A percentile compares a stretch with the other conserved stretches of the same genome.
Conservation (phyloP, 1,284 basidiomycete species). For the Austropuccinia psidii region DNA sequence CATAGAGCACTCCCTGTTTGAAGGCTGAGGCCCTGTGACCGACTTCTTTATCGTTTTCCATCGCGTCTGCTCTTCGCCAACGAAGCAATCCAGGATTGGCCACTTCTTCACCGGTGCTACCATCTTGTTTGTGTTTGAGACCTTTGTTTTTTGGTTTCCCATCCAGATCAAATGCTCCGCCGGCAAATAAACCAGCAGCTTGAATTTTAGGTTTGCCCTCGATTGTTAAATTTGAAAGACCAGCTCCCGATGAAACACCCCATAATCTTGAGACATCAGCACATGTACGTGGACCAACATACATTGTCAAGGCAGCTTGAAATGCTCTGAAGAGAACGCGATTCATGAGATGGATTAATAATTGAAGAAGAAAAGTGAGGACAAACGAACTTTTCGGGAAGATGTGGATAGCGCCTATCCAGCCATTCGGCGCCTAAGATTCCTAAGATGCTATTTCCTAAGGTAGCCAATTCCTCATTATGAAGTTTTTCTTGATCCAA, state of each 20-base stretch:
- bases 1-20: conserved; percentile 44
- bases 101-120: conserved; percentile 26
- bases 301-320: conserved; percentile 81
- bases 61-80: conserved; percentile 28
- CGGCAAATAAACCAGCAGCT: conserved; percentile 26
- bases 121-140: conserved; percentile 26
- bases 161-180: conserved; percentile 30
- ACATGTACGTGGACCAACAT: conserved; percentile 76
- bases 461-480: conserved; percentile 70
- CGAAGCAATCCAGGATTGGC: conserved; percentile 24
- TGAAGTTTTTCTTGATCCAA: conserved; percentile 45
- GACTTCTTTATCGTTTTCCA: conserved; percentile 10
- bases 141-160: conserved; percentile 36
- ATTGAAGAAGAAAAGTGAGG: background rate
- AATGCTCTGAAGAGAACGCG: conserved; percentile 55
- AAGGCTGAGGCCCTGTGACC: conserved; percentile 19
- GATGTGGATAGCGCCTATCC: conserved; percentile 73
- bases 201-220: conserved; percentile 34
- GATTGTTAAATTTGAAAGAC: conserved; percentile 33
- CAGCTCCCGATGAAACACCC: conserved; percentile 47
- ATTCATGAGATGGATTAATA: background rate
- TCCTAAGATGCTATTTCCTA: conserved; percentile 86
- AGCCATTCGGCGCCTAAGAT: conserved; percentile 82
- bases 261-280: conserved; percentile 62
- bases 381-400: conserved; percentile 58